These are phyloP conservation scores for Sclerotinia subarctica DNA, from an alignment of 2,329 filamentous ascomycete species.

Conservation along the genomic window DNA sequence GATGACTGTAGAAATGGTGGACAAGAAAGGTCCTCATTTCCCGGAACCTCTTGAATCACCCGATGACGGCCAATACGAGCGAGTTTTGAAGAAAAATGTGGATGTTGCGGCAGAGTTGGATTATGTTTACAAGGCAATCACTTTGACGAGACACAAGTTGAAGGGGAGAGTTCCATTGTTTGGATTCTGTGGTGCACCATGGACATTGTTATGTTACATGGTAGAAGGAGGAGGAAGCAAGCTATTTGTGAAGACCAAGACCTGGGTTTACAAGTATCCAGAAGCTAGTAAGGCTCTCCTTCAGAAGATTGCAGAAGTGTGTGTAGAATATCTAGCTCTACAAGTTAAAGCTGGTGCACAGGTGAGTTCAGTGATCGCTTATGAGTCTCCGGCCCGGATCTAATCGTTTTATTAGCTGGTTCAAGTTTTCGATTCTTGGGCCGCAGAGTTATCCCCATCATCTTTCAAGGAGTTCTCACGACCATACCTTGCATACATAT, in stretches of 20 bases:
- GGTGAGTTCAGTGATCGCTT: slow-evolving; percentile 43
- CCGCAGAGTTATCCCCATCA: slow-evolving; percentile 81
- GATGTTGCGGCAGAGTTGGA: slow-evolving; percentile 80
- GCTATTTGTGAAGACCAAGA: slow-evolving; percentile 90
- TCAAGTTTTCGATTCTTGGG: slow-evolving; percentile 98
- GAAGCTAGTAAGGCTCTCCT: slow-evolving; percentile 76
- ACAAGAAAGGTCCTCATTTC: slow-evolving; percentile 95
- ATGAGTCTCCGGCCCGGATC: neutral
- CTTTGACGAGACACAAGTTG: slow-evolving; percentile 83
- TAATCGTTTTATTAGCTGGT: slow-evolving; percentile 57
- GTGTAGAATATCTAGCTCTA: slow-evolving; percentile 88
- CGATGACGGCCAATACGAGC: slow-evolving; percentile 75
- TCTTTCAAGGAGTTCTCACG: slow-evolving; percentile 82
- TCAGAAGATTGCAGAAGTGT: slow-evolving; percentile 89
- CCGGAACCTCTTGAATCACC: slow-evolving; percentile 78
- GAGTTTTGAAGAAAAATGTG: slow-evolving; percentile 74
- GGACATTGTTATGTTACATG: slow-evolving; percentile 98
- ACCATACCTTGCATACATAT: slow-evolving; percentile 83
- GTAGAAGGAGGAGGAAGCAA: slow-evolving; percentile 96
- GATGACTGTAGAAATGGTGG: slow-evolving; percentile 98
- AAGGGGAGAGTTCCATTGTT: slow-evolving; percentile 86
- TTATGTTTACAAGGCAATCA: slow-evolving; percentile 96
- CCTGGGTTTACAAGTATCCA: slow-evolving; percentile 90
- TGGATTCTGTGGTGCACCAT: slow-evolving; percentile 94
- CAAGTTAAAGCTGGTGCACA: slow-evolving; percentile 94